A percentile compares a stretch with the other conserved stretches of the same genome.
Conservation (phyloP, 768 basidiomycete species). For the Kwoniella newhampshirensis region DNA sequence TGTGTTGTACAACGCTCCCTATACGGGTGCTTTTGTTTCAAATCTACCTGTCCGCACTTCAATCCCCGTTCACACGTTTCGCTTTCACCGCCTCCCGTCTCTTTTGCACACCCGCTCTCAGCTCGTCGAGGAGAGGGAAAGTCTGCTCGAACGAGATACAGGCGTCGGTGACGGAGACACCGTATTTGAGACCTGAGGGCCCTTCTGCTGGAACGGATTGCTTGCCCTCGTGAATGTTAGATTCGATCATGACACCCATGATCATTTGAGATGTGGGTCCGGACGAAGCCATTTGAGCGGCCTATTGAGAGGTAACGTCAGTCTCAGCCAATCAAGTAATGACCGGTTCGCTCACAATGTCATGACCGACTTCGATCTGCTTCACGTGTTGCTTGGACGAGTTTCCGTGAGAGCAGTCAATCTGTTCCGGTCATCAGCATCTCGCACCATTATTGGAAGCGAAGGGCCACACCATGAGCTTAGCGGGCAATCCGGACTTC, state of each 20-base stretch:
- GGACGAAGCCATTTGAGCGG: conserved; percentile 63
- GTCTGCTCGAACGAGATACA: conserved; percentile 56
- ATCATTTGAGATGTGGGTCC: conserved; percentile 59
- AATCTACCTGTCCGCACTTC: neutral
- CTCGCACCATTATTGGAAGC: neutral
- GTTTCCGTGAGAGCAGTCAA: conserved; percentile 73
- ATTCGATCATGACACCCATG: conserved; percentile 97
- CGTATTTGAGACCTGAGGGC: conserved; percentile 57
- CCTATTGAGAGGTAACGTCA: conserved; percentile 59
- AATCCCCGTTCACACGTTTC: conserved; percentile 30
- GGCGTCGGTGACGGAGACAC: conserved; percentile 52
- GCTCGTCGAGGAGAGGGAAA: conserved; percentile 72
- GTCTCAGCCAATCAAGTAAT: conserved; percentile 40
- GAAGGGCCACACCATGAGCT: conserved; percentile 77
- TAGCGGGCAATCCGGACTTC: conserved; percentile 74
- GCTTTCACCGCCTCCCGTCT: conserved; percentile 56
- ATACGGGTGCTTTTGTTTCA: neutral
- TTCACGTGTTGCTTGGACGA: conserved; percentile 92
- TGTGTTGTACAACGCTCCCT: too few relatives aligned
- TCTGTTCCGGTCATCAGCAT: conserved; percentile 18
- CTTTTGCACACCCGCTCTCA: conserved; percentile 82
- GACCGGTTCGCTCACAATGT: conserved; percentile 22
- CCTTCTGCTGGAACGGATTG: conserved; percentile 80
- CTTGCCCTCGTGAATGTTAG: conserved; percentile 82
- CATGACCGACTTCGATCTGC: conserved; percentile 64